Percentiles rank a stretch among this genome's conserved stretches.
Conservation (phyloP, 2,329 filamentous ascomycete species). For the Nemania sp. region DNA sequence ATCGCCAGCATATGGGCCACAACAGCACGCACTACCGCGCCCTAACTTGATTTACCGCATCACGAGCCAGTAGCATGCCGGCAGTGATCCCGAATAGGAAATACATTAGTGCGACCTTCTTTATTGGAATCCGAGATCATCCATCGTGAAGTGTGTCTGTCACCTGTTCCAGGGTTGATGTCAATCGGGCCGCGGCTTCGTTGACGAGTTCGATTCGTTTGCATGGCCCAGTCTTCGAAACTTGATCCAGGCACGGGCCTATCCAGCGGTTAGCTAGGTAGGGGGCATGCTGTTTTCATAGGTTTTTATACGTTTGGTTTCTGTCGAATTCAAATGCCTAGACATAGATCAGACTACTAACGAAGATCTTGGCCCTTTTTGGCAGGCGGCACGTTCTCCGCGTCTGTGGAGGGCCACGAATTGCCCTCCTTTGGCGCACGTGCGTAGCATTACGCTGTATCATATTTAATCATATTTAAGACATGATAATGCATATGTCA, state of each 20-base stretch:
- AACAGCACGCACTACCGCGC: not conserved
- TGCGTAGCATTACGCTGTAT: too few species aligned
- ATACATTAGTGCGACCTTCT: constrained; percentile 20
- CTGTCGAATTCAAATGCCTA: too few species aligned
- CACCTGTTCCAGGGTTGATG: not conserved
- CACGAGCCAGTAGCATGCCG: constrained; percentile 21
- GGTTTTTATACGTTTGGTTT: too few species aligned
- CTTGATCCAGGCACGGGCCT: too few species aligned
- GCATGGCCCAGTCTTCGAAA: constrained; percentile 3
- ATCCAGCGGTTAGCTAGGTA: not conserved
- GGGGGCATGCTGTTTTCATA: too few species aligned
- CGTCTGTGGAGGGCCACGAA: too few species aligned
- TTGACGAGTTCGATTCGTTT: not conserved
- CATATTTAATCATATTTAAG: too few species aligned
- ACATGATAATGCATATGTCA: too few species aligned
- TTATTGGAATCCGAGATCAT: constrained; percentile 13
- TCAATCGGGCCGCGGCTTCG: constrained; percentile 15
- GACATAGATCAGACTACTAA: not conserved
- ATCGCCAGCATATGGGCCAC: constrained; percentile 2
- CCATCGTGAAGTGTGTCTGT: constrained; percentile 3
- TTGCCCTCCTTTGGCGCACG: too few species aligned
- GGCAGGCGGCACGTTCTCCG: constrained; percentile 10
- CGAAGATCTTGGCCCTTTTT: constrained; percentile 13
- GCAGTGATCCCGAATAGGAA: constrained; percentile 18
- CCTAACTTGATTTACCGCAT: constrained; percentile 5